A percentile compares a stretch with the other conserved stretches of the same genome.
phyloP scores from a whole-genome alignment of 352 stramenopile species.

The Aphanomyces astaci region DNA sequence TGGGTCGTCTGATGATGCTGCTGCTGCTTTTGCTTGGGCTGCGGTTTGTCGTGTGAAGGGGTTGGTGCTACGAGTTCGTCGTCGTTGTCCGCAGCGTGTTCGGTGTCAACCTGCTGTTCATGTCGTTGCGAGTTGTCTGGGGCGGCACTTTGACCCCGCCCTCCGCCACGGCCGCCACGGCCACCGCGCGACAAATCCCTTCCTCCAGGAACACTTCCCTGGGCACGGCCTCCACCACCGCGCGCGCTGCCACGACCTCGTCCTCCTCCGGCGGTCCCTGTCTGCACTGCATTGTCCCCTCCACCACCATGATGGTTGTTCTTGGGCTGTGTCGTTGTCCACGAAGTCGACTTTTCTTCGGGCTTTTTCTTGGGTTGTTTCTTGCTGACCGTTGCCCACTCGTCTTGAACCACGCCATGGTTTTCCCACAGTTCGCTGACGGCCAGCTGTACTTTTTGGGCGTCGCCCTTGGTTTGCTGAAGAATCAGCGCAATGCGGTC shows the following conservation, averaged over 20 bases:
- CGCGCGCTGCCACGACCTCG: conserved; percentile 27
- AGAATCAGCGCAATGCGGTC: conserved; percentile 61
- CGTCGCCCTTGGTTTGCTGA: conserved; percentile 62
- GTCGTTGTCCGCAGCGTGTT: conserved; percentile 32
- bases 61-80: too few relatives aligned
- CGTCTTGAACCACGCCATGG: conserved; percentile 44
- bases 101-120: conserved; percentile 14
- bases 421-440: conserved; percentile 83
- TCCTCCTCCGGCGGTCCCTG: conserved; percentile 38
- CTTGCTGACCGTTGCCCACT: conserved; percentile 74
- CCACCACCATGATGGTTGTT: conserved; percentile 30
- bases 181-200: conserved; percentile 11
- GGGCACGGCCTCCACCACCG: conserved; percentile 35
- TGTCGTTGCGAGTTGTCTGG: conserved; percentile 8
- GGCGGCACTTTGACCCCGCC: conserved; percentile 9
- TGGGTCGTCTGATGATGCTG: not conserved
- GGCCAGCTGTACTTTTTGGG: conserved; percentile 54
- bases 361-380: conserved; percentile 64
- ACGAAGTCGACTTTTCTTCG: conserved; percentile 11
- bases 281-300: conserved; percentile 36
- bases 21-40: conserved; percentile 1
- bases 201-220: conserved; percentile 24
- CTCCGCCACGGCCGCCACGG: not conserved
- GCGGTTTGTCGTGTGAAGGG: conserved; percentile 25
- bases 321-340: conserved; percentile 33